phyloP scores from a whole-genome alignment of 2,329 filamentous ascomycete genomes.

The Pseudogymnoascus sp. region DNA sequence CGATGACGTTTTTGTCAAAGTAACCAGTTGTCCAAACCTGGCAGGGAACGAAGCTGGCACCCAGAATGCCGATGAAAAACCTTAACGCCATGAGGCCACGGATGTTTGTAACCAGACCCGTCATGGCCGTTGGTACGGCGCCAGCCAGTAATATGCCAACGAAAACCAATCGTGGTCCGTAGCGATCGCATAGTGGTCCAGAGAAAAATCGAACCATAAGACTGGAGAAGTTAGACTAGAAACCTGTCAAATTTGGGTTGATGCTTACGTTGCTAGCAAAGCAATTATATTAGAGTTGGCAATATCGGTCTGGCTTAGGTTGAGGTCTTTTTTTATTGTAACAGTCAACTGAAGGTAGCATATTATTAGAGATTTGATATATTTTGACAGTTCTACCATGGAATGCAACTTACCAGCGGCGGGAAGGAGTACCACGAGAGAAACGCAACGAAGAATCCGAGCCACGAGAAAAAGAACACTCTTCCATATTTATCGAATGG shows the following conservation, averaged over 20 bases:
- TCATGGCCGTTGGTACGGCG: constrained; percentile 72
- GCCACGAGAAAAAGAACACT: constrained; percentile 85
- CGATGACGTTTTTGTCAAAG: constrained; percentile 87
- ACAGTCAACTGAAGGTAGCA: constrained; percentile 38
- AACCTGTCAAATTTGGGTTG: neutral
- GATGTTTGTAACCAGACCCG: constrained; percentile 65
- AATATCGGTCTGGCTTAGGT: constrained; percentile 62
- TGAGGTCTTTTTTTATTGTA: constrained; percentile 72
- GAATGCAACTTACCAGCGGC: constrained; percentile 37
- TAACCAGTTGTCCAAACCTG: constrained; percentile 91
- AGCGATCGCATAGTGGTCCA: constrained; percentile 78
- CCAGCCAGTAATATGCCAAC: constrained; percentile 70
- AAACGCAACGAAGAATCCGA: constrained; percentile 80
- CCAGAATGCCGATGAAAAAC: constrained; percentile 76
- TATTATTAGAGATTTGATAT: neutral
- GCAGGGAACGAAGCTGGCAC: constrained; percentile 73
- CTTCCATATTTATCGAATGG: constrained; percentile 71
- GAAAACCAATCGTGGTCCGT: constrained; percentile 74
- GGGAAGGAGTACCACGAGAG: constrained; percentile 77
- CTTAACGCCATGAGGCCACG: constrained; percentile 62
- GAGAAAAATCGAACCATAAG: constrained; percentile 69
- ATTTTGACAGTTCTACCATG: neutral
- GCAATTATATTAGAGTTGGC: constrained; percentile 89
- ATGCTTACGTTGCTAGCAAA: constrained; percentile 53
- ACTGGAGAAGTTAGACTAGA: neutral